Percentiles rank a stretch among this genome's conserved stretches.
Evolutionary conservation across 495 filamentous ascomycete genomes (phyloP).

Genomic region (Annulohypoxylon stygium): DNA sequence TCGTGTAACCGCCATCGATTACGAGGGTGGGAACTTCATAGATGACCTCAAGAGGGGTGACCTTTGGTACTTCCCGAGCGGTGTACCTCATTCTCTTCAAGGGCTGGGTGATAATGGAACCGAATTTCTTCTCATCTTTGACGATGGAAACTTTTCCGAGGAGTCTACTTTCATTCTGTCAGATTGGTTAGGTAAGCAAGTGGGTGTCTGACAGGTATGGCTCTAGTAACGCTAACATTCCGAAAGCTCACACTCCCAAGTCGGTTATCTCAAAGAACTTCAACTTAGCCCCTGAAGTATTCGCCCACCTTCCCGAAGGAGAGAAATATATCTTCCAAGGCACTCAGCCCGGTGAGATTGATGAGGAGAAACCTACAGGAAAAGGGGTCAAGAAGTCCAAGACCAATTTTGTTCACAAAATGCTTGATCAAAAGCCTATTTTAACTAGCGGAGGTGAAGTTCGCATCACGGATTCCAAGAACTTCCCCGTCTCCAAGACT

Average conservation of each 20-base stretch:
- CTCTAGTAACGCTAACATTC: slow-evolving; percentile 17
- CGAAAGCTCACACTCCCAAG: slow-evolving; percentile 70
- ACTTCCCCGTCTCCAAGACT: slow-evolving; percentile 74
- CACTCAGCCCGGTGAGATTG: slow-evolving; percentile 62
- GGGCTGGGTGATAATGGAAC: slow-evolving; percentile 74
- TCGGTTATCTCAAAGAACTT: slow-evolving; percentile 76
- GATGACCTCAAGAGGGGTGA: slow-evolving; percentile 78
- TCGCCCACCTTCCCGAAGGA: slow-evolving; percentile 66
- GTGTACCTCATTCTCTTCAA: slow-evolving; percentile 77
- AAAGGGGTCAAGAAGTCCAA: slow-evolving; percentile 69
- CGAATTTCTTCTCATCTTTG: slow-evolving; percentile 79
- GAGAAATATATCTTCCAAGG: slow-evolving; percentile 81
- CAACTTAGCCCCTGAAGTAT: slow-evolving; percentile 68
- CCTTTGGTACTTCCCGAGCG: slow-evolving; percentile 81
- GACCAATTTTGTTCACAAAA: slow-evolving; percentile 70
- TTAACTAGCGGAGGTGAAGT: slow-evolving; percentile 68
- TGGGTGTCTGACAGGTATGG: neutral
- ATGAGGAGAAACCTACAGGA: slow-evolving; percentile 59
- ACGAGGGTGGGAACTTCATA: slow-evolving; percentile 75
- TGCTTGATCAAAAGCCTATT: slow-evolving; percentile 69
- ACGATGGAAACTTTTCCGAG: slow-evolving; percentile 76
- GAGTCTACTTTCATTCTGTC: slow-evolving; percentile 77
- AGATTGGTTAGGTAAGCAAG: slow-evolving; percentile 71
- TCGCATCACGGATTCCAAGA: slow-evolving; percentile 73
- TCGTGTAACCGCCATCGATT: slow-evolving; percentile 74